A percentile compares a stretch with the other conserved stretches of the same genome.
These are phyloP conservation scores for Inosperma sp. DNA, from an alignment of 768 basidiomycete species.

Conservation along the genomic window DNA sequence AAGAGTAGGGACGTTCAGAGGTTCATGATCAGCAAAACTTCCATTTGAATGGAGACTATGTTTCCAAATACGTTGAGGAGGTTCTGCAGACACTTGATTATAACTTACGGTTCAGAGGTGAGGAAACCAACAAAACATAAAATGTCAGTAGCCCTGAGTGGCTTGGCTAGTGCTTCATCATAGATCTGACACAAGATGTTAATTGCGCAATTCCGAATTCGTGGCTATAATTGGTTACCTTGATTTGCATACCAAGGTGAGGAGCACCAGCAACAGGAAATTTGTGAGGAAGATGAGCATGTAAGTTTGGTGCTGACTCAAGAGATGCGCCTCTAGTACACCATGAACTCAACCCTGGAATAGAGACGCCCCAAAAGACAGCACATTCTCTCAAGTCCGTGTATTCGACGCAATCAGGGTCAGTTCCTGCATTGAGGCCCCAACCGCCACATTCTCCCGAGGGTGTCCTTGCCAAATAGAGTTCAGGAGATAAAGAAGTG, in stretches of 20 bases:
- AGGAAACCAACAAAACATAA: slow-evolving; percentile 72
- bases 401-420: slow-evolving; percentile 38
- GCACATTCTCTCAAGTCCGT: slow-evolving; percentile 55
- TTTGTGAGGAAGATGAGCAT: slow-evolving; percentile 45
- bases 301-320: slow-evolving; percentile 12
- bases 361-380: slow-evolving; percentile 67
- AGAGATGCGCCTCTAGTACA: slow-evolving; percentile 29
- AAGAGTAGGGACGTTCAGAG: slow-evolving; percentile 52
- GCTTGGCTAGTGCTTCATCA: slow-evolving; percentile 38
- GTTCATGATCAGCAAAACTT: slow-evolving; percentile 26
- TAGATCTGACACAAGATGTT: slow-evolving; percentile 46
- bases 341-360: slow-evolving; percentile 69
- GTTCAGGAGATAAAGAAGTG: too few relatives aligned
- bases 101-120: slow-evolving; percentile 56
- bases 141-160: slow-evolving; percentile 57
- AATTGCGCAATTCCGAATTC: neutral
- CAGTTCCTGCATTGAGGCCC: slow-evolving; percentile 48
- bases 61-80: neutral
- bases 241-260: slow-evolving; percentile 71
- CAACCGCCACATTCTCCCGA: slow-evolving; percentile 62
- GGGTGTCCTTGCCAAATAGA: slow-evolving; percentile 54
- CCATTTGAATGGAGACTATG: slow-evolving; percentile 38
- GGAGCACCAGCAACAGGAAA: slow-evolving; percentile 50
- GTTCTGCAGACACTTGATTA: too few relatives aligned
- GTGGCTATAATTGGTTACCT: slow-evolving; percentile 38